Percentiles rank a stretch among this genome's conserved stretches.
phyloP scores from a whole-genome alignment of 495 filamentous ascomycete genomes.

The Trypethelium eluteriae region DNA sequence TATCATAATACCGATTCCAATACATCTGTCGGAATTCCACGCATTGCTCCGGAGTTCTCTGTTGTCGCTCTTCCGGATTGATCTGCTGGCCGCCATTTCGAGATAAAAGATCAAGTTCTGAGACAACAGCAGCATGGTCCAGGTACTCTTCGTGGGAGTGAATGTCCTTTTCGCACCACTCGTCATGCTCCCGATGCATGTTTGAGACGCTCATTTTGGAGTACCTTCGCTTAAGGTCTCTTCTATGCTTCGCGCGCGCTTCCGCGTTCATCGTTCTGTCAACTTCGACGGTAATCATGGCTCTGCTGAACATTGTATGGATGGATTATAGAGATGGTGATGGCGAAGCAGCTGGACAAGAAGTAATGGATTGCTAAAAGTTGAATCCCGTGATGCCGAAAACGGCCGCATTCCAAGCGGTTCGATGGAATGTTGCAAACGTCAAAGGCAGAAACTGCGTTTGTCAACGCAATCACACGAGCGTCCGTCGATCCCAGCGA shows the following conservation, averaged over 20 bases:
- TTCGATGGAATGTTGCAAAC: neutral
- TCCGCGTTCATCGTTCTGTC: neutral
- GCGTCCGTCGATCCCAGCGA: no score
- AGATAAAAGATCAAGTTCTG: neutral
- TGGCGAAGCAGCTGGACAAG: neutral
- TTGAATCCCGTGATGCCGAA: neutral
- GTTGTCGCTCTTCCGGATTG: neutral
- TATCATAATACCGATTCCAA: constrained; percentile 1
- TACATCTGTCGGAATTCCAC: neutral
- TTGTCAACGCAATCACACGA: no score
- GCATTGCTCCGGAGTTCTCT: neutral
- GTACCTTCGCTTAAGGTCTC: neutral
- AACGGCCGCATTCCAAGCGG: neutral
- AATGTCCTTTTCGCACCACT: neutral
- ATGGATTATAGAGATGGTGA: no score
- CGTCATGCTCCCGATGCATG: neutral
- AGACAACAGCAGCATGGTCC: neutral
- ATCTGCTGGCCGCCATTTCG: neutral
- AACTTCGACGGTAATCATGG: neutral
- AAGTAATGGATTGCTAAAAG: neutral
- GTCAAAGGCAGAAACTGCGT: neutral
- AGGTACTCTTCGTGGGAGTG: neutral
- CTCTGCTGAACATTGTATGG: neutral
- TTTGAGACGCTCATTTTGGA: neutral
- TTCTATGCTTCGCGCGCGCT: neutral